Evolutionary conservation across 2,329 filamentous ascomycete genomes (phyloP).

Genomic region (Exophiala sp.): DNA sequence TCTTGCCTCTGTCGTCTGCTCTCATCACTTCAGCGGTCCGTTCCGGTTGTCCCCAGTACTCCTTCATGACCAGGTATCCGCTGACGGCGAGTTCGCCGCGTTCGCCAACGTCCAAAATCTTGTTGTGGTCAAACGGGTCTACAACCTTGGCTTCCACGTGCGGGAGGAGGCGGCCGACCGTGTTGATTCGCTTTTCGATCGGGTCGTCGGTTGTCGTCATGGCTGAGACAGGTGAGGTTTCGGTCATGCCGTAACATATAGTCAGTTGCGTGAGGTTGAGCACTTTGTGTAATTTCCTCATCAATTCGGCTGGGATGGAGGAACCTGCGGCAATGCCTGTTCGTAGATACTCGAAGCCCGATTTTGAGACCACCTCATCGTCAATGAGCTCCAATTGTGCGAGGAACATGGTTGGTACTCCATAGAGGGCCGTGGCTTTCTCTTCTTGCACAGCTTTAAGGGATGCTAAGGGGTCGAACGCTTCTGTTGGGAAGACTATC

Average conservation of each 20-base stretch:
- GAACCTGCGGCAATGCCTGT: constrained; percentile 92
- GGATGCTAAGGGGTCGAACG: constrained; percentile 75
- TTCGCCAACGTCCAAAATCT: constrained; percentile 61
- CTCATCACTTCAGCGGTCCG: constrained; percentile 66
- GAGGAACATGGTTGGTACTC: constrained; percentile 93
- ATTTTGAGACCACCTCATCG: constrained; percentile 42
- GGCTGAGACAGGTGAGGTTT: constrained; percentile 66
- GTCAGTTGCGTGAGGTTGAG: constrained; percentile 79
- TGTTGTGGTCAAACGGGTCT: constrained; percentile 62
- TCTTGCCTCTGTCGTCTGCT: constrained; percentile 40
- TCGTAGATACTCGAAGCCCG: constrained; percentile 63
- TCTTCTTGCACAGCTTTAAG: constrained; percentile 63
- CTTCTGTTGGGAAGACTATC: constrained; percentile 81
- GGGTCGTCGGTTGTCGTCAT: constrained; percentile 82
- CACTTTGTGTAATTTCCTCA: constrained; percentile 67
- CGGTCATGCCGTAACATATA: constrained; percentile 96
- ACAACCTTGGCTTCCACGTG: constrained; percentile 81
- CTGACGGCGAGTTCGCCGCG: constrained; percentile 77
- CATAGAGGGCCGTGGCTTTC: constrained; percentile 69
- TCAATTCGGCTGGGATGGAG: constrained; percentile 64
- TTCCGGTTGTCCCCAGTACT: constrained; percentile 74
- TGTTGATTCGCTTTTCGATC: constrained; percentile 66
- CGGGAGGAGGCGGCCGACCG: constrained; percentile 76
- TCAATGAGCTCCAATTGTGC: constrained; percentile 77
- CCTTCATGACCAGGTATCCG: constrained; percentile 87